Percentiles rank a stretch among this genome's conserved stretches.
These are phyloP conservation scores for Metschnikowia borealis DNA, from an alignment of 805 yeast species.

Conservation along the genomic window DNA sequence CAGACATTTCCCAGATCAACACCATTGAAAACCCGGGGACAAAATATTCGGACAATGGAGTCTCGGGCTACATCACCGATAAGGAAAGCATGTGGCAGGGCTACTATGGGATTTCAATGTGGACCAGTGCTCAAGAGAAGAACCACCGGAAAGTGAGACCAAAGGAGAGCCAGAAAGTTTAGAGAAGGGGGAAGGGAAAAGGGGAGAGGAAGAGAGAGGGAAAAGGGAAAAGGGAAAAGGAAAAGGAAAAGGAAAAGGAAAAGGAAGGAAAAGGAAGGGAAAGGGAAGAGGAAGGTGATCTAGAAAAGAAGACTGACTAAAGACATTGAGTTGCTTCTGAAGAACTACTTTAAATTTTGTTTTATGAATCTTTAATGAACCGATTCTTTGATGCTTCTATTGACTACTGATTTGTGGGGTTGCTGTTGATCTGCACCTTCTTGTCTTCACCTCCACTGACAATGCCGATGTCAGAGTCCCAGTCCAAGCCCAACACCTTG, in stretches of 20 bases:
- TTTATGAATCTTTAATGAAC: too few species aligned
- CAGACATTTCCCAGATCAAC: slow-evolving; percentile 17
- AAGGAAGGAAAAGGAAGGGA: too few species aligned
- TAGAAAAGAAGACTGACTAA: too few species aligned
- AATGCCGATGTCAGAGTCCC: slow-evolving; percentile 79
- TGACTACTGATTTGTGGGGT: slow-evolving; percentile 3
- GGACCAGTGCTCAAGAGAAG: slow-evolving; percentile 42
- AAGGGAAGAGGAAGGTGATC: too few species aligned
- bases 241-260: too few species aligned
- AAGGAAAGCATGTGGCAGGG: slow-evolving; percentile 71
- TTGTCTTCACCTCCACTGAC: slow-evolving; percentile 94
- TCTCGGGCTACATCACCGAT: slow-evolving; percentile 65
- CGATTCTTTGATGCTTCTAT: neutral
- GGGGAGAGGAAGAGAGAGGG: too few species aligned
- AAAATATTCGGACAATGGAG: slow-evolving; percentile 14
- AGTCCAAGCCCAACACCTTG: slow-evolving; percentile 82
- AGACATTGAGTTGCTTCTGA: too few species aligned
- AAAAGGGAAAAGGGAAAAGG: too few species aligned
- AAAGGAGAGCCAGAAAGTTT: neutral
- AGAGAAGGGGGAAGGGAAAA: neutral
- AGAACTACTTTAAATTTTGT: too few species aligned
- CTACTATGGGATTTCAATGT: slow-evolving; percentile 61
- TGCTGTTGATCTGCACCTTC: slow-evolving; percentile 74
- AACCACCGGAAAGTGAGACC: slow-evolving; percentile 15
- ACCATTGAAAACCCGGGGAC: slow-evolving; percentile 11